Evolutionary conservation across 257 asterid species (phyloP).

Genomic region (Nicotiana tomentosiformis): DNA sequence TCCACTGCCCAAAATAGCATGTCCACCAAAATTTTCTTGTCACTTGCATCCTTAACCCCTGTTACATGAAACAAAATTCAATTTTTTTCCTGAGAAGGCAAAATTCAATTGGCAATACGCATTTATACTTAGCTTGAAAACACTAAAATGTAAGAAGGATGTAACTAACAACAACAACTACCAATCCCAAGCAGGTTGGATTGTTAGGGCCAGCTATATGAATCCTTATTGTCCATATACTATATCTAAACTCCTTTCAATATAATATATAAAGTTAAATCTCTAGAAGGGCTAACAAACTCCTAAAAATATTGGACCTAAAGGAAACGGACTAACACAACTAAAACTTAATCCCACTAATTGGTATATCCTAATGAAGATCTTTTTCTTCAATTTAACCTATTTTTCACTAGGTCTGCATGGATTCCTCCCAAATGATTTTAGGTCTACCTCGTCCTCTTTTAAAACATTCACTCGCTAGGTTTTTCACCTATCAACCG

Average conservation of each 20-base stretch:
- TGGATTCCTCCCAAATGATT: too few species aligned
- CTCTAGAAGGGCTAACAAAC: neutral
- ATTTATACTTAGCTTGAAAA: neutral
- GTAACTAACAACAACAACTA: neutral
- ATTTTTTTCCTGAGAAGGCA: too few species aligned
- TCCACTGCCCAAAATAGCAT: conserved; percentile 63
- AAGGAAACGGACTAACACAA: neutral
- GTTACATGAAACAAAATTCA: conserved; percentile 2
- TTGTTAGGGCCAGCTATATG: neutral
- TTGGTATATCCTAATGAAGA: neutral
- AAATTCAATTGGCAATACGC: too few species aligned
- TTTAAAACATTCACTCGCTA: too few species aligned
- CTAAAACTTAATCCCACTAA: neutral
- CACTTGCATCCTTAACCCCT: conserved; percentile 56
- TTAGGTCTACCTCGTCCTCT: too few species aligned
- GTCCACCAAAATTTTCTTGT: conserved; percentile 46
- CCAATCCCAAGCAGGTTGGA: neutral
- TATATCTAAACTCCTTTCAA: too few species aligned
- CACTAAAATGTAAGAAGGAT: neutral
- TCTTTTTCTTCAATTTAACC: too few species aligned
- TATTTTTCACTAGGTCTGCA: too few species aligned
- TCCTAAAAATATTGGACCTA: neutral
- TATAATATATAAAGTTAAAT: neutral
- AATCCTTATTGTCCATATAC: too few species aligned
- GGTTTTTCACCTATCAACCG: too few species aligned